phyloP scores from a whole-genome alignment of 2,329 filamentous ascomycete species.

The Cercospora beticola region DNA sequence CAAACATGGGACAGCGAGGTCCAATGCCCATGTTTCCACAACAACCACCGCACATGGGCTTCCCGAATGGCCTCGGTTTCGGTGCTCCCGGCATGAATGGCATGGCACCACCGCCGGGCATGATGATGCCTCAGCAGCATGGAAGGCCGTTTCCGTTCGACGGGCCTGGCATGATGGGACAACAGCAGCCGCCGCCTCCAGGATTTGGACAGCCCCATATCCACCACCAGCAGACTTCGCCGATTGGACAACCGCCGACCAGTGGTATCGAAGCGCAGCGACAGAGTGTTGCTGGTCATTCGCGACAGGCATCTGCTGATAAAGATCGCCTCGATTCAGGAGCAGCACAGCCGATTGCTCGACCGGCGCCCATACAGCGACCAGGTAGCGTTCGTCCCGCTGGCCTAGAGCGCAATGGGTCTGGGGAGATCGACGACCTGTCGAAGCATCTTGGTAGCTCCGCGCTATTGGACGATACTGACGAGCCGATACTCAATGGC shows the following conservation, averaged over 20 bases:
- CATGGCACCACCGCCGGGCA: conserved; percentile 49
- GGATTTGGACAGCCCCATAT: conserved; percentile 53
- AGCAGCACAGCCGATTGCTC: conserved; percentile 70
- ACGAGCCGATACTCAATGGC: conserved; percentile 60
- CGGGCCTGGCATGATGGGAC: conserved; percentile 37
- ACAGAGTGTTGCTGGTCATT: conserved; percentile 56
- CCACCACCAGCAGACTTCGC: conserved; percentile 33
- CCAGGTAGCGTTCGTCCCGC: conserved; percentile 68
- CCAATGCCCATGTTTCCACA: conserved; percentile 57
- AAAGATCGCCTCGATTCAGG: conserved; percentile 60
- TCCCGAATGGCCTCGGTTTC: conserved; percentile 40
- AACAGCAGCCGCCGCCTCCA: conserved; percentile 42
- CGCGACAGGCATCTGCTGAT: conserved; percentile 69
- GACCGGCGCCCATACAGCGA: conserved; percentile 83
- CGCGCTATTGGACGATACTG: conserved; percentile 71
- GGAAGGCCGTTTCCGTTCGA: conserved; percentile 56
- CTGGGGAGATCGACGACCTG: conserved; percentile 53
- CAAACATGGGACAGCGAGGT: conserved; percentile 52
- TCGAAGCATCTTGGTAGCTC: conserved; percentile 79
- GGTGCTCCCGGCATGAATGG: conserved; percentile 61
- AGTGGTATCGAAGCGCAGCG: conserved; percentile 38
- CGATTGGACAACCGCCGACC: conserved; percentile 37
- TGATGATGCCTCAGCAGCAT: conserved; percentile 49
- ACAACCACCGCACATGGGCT: conserved; percentile 52
- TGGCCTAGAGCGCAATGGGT: conserved; percentile 42